Conservation (phyloP, 345 rosid species). For the Heritiera fomes region DNA sequence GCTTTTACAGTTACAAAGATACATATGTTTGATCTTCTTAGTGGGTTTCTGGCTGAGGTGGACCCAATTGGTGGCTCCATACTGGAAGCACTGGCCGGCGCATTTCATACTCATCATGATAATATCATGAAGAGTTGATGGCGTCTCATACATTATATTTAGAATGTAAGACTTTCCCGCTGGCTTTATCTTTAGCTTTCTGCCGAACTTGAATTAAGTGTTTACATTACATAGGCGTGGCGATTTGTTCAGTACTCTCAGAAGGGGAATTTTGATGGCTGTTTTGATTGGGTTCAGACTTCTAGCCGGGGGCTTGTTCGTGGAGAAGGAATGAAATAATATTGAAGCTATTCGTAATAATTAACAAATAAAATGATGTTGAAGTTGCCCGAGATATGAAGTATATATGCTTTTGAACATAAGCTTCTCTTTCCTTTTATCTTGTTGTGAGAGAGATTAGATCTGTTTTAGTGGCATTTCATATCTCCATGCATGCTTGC, state of each 20-base stretch:
- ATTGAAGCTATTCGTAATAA: no score
- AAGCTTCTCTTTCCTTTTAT: background rate
- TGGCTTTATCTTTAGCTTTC: background rate
- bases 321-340: background rate
- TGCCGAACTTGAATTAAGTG: background rate
- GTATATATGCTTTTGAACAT: no score
- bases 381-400: no score
- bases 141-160: background rate
- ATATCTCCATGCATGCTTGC: background rate
- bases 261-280: background rate
- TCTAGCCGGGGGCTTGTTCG: background rate
- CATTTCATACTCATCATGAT: conserved; percentile 32
- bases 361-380: no score
- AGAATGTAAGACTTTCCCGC: background rate
- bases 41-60: conserved; percentile 14
- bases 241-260: background rate
- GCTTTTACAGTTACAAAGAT: background rate
- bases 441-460: background rate
- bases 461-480: background rate
- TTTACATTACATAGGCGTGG: background rate
- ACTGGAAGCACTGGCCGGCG: conserved; percentile 17
- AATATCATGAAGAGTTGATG: conserved; percentile 18
- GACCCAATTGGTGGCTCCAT: conserved; percentile 21
- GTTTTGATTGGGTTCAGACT: conserved; percentile 4
- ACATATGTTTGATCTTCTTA: background rate